Evolutionary conservation across 1,139 yeast species (phyloP), one percentile per base, ranked within the genome.

Genomic region (Schwanniomyces etchellsii): DNA sequence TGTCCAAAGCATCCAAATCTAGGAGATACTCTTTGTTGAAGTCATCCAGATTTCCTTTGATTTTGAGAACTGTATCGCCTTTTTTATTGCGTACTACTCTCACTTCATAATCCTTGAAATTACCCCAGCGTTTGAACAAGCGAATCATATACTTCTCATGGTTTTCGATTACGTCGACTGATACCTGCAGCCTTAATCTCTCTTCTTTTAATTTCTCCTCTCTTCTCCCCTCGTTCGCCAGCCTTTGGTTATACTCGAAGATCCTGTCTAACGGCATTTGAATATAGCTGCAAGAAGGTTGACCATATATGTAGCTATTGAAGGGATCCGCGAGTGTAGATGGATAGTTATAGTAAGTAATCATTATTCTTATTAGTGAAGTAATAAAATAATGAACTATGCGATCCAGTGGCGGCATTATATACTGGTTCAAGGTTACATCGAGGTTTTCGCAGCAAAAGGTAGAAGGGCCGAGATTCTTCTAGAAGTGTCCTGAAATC

Each of bases 41-140:
- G 20, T 56, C 40, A 37, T 65, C 70, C n/a, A 35, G 44, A 2
- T 31, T 36, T 1, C 67, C 62, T 23, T 48, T 47, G 11, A 64
- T 49, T 17, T 57, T 48, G 22, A 64, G 43, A 11, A 57, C 48
- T 18, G 48, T 34, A 13, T 44, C 43, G 14, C 48, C 39, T n/a
- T 48, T 42, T 20, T 37, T 39, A 15, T 46, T 37, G 40, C 51
- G 59, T 23, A 57, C 39, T 3, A 58, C 66, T 35, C 47, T 57
- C 23, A 66, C 61, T 41, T 66, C 70, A 42, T 64, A 66, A 14
- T 58, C 49, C 30, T 51, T 47, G 43, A 63, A 66, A 43, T 53
- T 46, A 5, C 70, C 70, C 24, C 40, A 48, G 14, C 47, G 46
- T 40, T 64, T 64, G 38, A 49, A 55, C 31, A 66, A 55, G 35